Conservation (phyloP, 129 eudicot genomes). For the Tagetes patula region DNA sequence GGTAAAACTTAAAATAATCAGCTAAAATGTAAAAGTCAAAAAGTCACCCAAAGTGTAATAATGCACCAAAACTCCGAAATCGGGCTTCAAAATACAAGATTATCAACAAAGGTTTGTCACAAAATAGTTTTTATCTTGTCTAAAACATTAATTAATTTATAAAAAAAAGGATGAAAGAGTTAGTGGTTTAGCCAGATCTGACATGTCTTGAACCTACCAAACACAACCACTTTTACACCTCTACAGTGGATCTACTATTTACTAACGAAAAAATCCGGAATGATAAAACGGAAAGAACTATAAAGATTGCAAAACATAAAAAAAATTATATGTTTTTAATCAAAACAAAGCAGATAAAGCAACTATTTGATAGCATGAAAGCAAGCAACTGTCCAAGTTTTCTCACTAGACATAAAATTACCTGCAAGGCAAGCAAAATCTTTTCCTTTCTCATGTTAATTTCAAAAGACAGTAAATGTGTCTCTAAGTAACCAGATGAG, state of each 20-base stretch:
- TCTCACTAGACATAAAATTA: constrained; percentile 16
- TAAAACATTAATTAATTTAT: background rate
- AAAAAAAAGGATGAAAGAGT: background rate
- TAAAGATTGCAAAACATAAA: background rate
- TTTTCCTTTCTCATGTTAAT: constrained; percentile 89
- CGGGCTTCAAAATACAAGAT: background rate
- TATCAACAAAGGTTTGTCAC: background rate
- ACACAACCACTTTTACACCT: background rate
- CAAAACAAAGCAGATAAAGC: background rate
- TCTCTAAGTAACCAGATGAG: constrained; percentile 77
- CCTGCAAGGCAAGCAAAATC: constrained; percentile 90
- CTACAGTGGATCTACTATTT: background rate
- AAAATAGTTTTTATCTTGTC: background rate
- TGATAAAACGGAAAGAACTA: background rate
- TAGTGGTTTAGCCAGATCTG: background rate
- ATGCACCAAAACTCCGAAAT: background rate
- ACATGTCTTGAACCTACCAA: background rate
- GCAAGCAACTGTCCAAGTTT: background rate
- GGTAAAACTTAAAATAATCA: background rate
- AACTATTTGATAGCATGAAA: background rate
- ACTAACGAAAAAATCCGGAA: background rate
- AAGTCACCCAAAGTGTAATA: constrained; percentile 13
- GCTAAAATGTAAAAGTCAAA: background rate
- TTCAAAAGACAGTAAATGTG: constrained; percentile 91
- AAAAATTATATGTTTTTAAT: background rate